These are phyloP conservation scores for Alternaria brassicicola DNA, from an alignment of 2,329 filamentous ascomycete genomes.

Conservation along the genomic window DNA sequence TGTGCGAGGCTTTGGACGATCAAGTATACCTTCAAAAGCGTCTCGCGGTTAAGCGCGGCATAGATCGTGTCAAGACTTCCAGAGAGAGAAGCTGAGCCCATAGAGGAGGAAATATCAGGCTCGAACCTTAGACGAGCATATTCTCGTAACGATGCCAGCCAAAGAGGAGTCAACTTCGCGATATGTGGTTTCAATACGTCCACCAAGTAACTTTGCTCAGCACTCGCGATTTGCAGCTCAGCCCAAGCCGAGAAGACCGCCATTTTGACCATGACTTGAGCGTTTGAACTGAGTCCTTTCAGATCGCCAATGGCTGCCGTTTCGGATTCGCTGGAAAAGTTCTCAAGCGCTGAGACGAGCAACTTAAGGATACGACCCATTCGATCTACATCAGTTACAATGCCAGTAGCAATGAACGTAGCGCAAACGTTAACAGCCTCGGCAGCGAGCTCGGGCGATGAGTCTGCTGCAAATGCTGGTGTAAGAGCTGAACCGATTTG, in stretches of 20 bases:
- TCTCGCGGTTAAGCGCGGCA: slow-evolving; percentile 91
- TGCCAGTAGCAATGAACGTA: slow-evolving; percentile 96
- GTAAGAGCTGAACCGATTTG: slow-evolving; percentile 97
- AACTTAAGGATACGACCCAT: slow-evolving; percentile 98
- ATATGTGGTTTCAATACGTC: slow-evolving; percentile 91
- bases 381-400: slow-evolving; percentile 95
- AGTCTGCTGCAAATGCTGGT: slow-evolving; percentile 93
- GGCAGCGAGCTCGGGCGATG: slow-evolving; percentile 91
- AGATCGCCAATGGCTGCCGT: slow-evolving; percentile 90
- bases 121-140: slow-evolving; percentile 94
- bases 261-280: slow-evolving; percentile 98
- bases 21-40: slow-evolving; percentile 70
- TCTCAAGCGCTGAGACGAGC: slow-evolving; percentile 86
- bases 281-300: slow-evolving; percentile 90
- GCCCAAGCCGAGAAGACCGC: slow-evolving; percentile 97
- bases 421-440: slow-evolving; percentile 97
- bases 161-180: slow-evolving; percentile 85
- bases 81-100: slow-evolving; percentile 79
- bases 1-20: neutral
- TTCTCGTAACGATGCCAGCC: slow-evolving; percentile 90
- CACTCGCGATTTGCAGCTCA: slow-evolving; percentile 92
- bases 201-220: slow-evolving; percentile 85
- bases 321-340: slow-evolving; percentile 82
- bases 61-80: slow-evolving; percentile 93
- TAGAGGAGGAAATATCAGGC: slow-evolving; percentile 91